Conservation (phyloP, 2,329 filamentous ascomycete species). For the Fusarium floridanum region DNA sequence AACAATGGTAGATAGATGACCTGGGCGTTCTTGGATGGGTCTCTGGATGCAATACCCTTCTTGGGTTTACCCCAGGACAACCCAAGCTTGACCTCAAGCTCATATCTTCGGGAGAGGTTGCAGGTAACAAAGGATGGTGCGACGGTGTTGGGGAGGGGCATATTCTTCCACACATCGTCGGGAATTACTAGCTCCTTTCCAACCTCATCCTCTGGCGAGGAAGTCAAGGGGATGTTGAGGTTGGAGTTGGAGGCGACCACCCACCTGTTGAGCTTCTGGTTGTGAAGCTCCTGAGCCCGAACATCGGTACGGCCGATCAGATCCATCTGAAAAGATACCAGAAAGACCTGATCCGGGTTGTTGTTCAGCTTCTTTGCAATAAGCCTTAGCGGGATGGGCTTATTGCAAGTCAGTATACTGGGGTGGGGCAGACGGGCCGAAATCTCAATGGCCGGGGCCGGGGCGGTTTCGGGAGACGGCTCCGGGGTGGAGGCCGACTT, state of each 20-base stretch:
- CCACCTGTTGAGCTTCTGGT: conserved; percentile 80
- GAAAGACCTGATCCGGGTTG: conserved; percentile 76
- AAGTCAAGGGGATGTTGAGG: conserved; percentile 78
- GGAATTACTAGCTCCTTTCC: conserved; percentile 79
- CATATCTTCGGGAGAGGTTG: conserved; percentile 85
- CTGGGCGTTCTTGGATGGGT: conserved; percentile 64
- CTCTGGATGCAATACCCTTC: conserved; percentile 42
- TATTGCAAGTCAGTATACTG: conserved; percentile 88
- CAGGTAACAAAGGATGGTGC: conserved; percentile 90
- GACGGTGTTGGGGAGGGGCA: conserved; percentile 84
- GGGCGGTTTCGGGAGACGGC: conserved; percentile 47
- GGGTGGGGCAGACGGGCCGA: conserved; percentile 87
- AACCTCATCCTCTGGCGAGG: conserved; percentile 64
- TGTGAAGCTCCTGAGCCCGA: conserved; percentile 79
- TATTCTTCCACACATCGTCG: conserved; percentile 77
- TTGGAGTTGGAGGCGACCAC: conserved; percentile 79
- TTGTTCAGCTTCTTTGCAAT: conserved; percentile 82
- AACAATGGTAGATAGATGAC: conserved; percentile 82
- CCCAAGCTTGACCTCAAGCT: conserved; percentile 85
- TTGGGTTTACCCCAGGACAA: conserved; percentile 77
- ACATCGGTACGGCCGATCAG: conserved; percentile 85
- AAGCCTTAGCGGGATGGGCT: conserved; percentile 83
- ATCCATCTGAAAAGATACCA: conserved; percentile 85
- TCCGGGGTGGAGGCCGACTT: conserved; percentile 40
- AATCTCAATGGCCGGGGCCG: conserved; percentile 78